A percentile compares a stretch with the other conserved stretches of the same genome.
Conservation (phyloP, 1,139 yeast genomes). For the Taphrina deformans region DNA sequence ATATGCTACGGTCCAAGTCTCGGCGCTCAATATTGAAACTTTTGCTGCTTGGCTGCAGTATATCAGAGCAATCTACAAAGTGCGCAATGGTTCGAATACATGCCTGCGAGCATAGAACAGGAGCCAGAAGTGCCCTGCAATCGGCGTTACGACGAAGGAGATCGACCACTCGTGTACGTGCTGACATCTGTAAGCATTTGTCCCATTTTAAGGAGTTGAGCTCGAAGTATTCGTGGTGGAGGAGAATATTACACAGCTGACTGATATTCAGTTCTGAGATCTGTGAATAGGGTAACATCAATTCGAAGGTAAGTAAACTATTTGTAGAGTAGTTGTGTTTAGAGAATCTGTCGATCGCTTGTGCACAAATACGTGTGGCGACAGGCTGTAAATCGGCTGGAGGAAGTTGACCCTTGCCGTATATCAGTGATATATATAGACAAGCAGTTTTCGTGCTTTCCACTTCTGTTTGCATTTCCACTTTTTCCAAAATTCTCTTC, state of each 20-base stretch:
- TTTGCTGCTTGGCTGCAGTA: too few relatives aligned
- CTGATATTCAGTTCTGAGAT: background rate
- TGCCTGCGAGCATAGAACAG: too few relatives aligned
- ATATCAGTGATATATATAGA: background rate
- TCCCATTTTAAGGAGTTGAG: background rate
- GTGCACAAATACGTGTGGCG: constrained; percentile 1
- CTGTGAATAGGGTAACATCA: background rate
- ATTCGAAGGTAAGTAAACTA: background rate
- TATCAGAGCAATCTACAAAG: too few relatives aligned
- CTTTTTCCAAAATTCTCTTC: constrained; percentile 1
- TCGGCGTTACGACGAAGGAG: background rate
- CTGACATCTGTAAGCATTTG: background rate
- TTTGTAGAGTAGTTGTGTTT: background rate
- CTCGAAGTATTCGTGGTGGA: background rate
- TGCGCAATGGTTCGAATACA: too few relatives aligned
- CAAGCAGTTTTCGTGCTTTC: background rate
- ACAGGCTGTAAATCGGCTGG: background rate
- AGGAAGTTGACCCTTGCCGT: background rate
- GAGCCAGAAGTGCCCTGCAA: background rate
- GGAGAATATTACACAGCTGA: background rate
- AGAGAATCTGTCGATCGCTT: background rate
- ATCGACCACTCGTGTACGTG: background rate
- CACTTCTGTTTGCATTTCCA: background rate
- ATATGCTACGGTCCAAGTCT: background rate
- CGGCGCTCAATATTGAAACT: background rate